Conservation (phyloP, 1,284 basidiomycete species). For the Malassezia restricta region DNA sequence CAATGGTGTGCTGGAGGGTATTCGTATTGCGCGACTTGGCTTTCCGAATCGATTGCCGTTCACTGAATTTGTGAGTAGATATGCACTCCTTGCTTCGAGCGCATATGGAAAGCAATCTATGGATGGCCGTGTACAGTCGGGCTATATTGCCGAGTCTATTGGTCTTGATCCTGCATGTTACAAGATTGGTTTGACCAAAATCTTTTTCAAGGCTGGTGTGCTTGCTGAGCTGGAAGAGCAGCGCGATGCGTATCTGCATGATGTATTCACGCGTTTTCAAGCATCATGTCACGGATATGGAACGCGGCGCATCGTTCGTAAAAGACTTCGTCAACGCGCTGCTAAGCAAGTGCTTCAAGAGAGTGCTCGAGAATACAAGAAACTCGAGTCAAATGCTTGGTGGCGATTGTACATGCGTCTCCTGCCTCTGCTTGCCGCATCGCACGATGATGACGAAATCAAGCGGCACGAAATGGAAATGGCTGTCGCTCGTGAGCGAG, state of each 20-base stretch:
- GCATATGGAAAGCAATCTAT: conserved; percentile 86
- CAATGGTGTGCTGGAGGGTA: conserved; percentile 97
- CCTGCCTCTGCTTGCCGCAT: conserved; percentile 80
- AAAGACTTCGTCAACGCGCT: conserved; percentile 80
- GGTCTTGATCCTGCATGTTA: conserved; percentile 74
- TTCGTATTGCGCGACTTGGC: conserved; percentile 90
- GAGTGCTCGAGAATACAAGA: conserved; percentile 72
- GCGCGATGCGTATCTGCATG: conserved; percentile 71
- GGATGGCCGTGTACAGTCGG: conserved; percentile 87
- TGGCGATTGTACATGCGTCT: conserved; percentile 94
- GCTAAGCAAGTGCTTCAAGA: conserved; percentile 85
- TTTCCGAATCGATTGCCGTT: conserved; percentile 95
- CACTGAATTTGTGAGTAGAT: conserved; percentile 90
- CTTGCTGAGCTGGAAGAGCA: conserved; percentile 95
- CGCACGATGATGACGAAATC: conserved; percentile 81
- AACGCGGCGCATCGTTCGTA: conserved; percentile 79
- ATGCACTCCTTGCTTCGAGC: conserved; percentile 86
- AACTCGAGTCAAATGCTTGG: conserved; percentile 92
- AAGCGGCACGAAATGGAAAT: conserved; percentile 78
- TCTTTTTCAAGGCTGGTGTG: conserved; percentile 98
- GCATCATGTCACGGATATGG: conserved; percentile 74
- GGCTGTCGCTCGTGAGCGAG: conserved; percentile 49
- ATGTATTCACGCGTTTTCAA: conserved; percentile 78
- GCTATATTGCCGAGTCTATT: conserved; percentile 80
- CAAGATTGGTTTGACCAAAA: conserved; percentile 90